Evolutionary conservation across 495 filamentous ascomycete genomes (phyloP), one percentile per base, ranked within the genome.

Genomic region (Penicillium simplicissimum): DNA sequence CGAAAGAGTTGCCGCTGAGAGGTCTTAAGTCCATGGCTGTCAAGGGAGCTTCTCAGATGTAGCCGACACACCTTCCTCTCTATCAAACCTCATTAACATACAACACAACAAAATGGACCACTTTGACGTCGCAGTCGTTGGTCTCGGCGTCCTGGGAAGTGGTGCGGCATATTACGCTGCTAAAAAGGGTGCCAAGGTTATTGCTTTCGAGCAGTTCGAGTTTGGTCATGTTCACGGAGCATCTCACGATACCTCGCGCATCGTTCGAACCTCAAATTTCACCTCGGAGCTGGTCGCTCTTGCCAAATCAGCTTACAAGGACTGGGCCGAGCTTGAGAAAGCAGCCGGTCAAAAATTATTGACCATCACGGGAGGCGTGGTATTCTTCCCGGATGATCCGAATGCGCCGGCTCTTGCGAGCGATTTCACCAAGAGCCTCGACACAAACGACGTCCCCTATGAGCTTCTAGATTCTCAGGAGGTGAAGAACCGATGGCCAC

Each of bases 401-500:
- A 33, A 33, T 9, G 45, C 63, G 19, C 57, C 63, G 3, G 52
- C 47, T 14, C 63, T 57, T 0, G 45, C 47, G 9, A 55, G 42
- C 7, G 57, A 60, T 14, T 71, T 69, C 45, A 65, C 61, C 1
- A 58, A 45, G 21, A 65, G 58, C 21, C 55, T 72, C 0, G 59
- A 58, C 10, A 48, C 45, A 1, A 66, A 60, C 23, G 62, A 65
- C 17, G 63, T 72, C 0, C 68, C 68, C 0, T 65, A 71, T 45
- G 70, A 72, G 43, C 56, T 66, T 37, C 68, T 72, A 11, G 60
- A 62, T 47, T 54, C 61, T 10, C 57, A 59, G 28, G 63, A 72
- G 42, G 70, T 72, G 15, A 67, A 69, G 31, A 63, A 55, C 21
- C 59, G 68, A 19, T 72, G 70, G 70, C 68, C 70, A 19, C 70